phyloP scores from a whole-genome alignment of 2,329 filamentous ascomycete species.

The Fusarium buxicola region DNA sequence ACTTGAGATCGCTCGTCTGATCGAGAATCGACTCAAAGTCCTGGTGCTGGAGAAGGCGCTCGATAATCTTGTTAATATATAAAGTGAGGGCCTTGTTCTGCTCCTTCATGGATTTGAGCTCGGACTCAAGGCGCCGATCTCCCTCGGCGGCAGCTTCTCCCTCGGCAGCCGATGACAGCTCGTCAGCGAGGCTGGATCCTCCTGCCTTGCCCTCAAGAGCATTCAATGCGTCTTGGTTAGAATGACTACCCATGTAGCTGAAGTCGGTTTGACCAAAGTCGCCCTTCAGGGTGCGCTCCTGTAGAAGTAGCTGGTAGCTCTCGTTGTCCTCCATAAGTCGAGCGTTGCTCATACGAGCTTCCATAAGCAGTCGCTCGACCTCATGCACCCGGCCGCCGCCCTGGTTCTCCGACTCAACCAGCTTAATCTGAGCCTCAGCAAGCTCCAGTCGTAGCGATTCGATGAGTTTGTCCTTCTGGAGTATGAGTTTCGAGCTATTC shows the following conservation, averaged over 20 bases:
- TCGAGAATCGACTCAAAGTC: constrained; percentile 95
- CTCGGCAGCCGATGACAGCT: constrained; percentile 78
- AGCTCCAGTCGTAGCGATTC: constrained; percentile 92
- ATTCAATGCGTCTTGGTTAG: constrained; percentile 73
- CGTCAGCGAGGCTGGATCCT: constrained; percentile 81
- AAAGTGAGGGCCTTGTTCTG: constrained; percentile 97
- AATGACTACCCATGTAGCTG: constrained; percentile 70
- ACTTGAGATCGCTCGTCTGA: constrained; percentile 71
- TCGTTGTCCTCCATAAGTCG: constrained; percentile 98
- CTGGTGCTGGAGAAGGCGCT: constrained; percentile 90
- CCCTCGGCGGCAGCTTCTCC: constrained; percentile 65
- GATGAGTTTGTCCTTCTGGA: constrained; percentile 97
- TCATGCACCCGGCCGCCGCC: constrained; percentile 89
- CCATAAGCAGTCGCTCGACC: constrained; percentile 89
- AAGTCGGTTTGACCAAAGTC: constrained; percentile 89
- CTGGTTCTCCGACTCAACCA: constrained; percentile 93
- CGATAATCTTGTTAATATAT: constrained; percentile 99
- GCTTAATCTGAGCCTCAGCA: constrained; percentile 93
- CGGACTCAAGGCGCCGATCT: constrained; percentile 78
- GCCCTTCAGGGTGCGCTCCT: constrained; percentile 94
- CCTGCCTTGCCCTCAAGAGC: constrained; percentile 68
- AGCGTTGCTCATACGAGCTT: constrained; percentile 95
- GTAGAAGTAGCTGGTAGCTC: constrained; percentile 93
- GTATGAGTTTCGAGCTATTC: constrained; percentile 87
- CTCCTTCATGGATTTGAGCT: constrained; percentile 84